Evolutionary conservation across 2,329 filamentous ascomycete species (phyloP), one percentile per base, ranked within the genome.

Genomic region (Alternaria novae-zelandiae): DNA sequence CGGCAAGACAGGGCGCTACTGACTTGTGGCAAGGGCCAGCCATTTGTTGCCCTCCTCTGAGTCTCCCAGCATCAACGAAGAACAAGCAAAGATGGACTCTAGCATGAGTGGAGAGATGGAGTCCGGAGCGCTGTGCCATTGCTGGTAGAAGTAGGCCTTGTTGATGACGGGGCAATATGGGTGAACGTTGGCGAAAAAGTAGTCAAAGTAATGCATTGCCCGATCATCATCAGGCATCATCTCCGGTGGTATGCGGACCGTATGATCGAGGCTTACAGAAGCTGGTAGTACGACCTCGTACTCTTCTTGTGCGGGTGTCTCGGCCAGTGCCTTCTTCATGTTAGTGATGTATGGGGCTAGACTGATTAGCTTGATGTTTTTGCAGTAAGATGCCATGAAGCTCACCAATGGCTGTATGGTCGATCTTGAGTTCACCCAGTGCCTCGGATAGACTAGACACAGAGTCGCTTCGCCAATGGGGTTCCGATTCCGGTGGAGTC

Each of bases 151-250:
- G 43, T 90, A 85, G 3, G 87, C 83, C 73, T 93, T 92, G 81
- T 96, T 94, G 57, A 98, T 83, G 4, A 98, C 93, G 0, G 95
- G 95, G 2, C 96, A 90, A 71, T 97, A 98, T 0, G 94, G 94
- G 74, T 98, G 96, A 30, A 97, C 91, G 70, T 97, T 90, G 32
- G 86, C 84, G 79, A 98, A 98, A 78, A 93, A 98, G 46, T 97
- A 91, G 43, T 96, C 89, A 77, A 98, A 97, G 76, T 96, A 97
- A 36, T 91, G 87, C 75, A 94, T 83, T 5, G 90, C 90, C 36
- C 92, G 92, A 47, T 93, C 90, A 30, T 97, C 93, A 28, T 91
- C 87, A 1, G 95, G 95, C 94, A 98, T 97, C 74, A 98, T 86
- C 73, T 96, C 94, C 0, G 91, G 92, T 0, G 95, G 96, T 65